Conservation (phyloP, 192 early-diverging fungal species). For the Podila epicladia region DNA sequence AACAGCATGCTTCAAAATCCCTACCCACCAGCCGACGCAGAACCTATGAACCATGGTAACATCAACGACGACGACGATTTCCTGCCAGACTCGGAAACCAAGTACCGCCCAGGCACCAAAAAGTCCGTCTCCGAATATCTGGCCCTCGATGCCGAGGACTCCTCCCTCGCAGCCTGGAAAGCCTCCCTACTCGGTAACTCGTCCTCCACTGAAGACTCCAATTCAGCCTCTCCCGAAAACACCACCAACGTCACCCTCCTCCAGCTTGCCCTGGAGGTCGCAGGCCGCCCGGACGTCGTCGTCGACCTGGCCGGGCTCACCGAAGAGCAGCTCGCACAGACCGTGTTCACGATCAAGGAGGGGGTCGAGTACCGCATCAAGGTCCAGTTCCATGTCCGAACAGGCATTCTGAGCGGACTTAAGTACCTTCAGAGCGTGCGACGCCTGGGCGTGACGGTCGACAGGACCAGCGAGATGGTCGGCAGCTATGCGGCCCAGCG, state of each 20-base stretch:
- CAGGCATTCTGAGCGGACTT: conserved; percentile 90
- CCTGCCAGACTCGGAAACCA: conserved; percentile 72
- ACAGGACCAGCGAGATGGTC: conserved; percentile 93
- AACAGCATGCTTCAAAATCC: conserved; percentile 31
- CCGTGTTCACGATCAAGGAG: conserved; percentile 89
- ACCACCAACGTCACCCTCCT: conserved; percentile 67
- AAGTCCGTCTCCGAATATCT: conserved; percentile 86
- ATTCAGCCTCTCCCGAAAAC: not conserved
- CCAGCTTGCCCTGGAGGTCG: conserved; percentile 77
- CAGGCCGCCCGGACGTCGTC: conserved; percentile 73
- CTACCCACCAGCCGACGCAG: conserved; percentile 34
- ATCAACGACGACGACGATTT: conserved; percentile 55
- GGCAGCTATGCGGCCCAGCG: conserved; percentile 88
- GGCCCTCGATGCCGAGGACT: conserved; percentile 68
- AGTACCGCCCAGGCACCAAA: conserved; percentile 88
- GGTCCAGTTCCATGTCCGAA: conserved; percentile 86
- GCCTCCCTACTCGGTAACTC: not conserved
- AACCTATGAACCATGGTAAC: not conserved
- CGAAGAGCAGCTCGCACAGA: conserved; percentile 68
- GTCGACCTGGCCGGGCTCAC: conserved; percentile 77
- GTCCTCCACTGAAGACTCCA: not conserved
- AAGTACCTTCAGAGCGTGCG: conserved; percentile 94
- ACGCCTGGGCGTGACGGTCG: conserved; percentile 76
- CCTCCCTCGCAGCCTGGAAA: not conserved
- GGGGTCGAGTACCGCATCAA: conserved; percentile 90